phyloP scores from a whole-genome alignment of 2,329 filamentous ascomycete genomes.

The Colletotrichum siamense region DNA sequence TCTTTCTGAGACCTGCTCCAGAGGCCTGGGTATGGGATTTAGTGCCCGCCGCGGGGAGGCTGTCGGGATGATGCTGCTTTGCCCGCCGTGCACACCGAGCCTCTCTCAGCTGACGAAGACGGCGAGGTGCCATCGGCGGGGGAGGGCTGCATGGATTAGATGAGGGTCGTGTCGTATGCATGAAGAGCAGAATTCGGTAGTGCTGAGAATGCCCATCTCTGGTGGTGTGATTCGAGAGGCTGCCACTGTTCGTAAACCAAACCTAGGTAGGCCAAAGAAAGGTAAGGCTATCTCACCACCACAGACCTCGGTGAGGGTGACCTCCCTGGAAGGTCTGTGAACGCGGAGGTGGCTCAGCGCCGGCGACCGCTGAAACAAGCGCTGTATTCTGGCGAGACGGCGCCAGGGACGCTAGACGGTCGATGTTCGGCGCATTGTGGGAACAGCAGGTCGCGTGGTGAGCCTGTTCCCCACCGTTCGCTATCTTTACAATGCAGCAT shows the following conservation, averaged over 20 bases:
- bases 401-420: background rate
- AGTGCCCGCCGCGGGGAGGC: slow-evolving; percentile 10
- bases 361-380: slow-evolving; percentile 5
- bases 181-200: background rate
- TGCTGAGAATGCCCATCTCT: background rate
- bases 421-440: background rate
- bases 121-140: background rate
- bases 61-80: slow-evolving; percentile 4
- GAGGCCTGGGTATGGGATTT: slow-evolving; percentile 13
- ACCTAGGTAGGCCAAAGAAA: background rate
- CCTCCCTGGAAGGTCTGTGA: background rate
- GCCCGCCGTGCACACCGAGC: background rate
- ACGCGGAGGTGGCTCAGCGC: background rate
- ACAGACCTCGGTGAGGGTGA: background rate
- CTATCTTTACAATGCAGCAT: slow-evolving; percentile 1
- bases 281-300: background rate
- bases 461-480: background rate
- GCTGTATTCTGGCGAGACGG: slow-evolving; percentile 1
- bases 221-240: background rate
- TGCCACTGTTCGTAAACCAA: background rate
- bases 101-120: background rate
- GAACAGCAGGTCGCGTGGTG: background rate
- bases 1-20: background rate
- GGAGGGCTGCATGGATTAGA: background rate
- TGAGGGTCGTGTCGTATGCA: background rate